Base-by-base conservation (phyloP, 306 rosid genomes). In the Canavalia ensiformis region DNA sequence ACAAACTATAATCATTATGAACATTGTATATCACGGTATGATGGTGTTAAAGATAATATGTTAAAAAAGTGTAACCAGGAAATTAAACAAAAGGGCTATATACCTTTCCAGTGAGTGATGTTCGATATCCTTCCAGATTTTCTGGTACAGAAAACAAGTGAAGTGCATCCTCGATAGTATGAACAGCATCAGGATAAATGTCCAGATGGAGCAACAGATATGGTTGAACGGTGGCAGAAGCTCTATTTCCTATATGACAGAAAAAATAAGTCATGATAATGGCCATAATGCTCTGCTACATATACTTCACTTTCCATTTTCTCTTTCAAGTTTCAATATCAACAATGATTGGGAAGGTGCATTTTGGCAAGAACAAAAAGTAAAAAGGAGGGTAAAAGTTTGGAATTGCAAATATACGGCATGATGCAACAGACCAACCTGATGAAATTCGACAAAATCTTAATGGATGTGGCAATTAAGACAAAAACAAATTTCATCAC, bases 161-260 rank as follows among this genome's bases (percentile, higher is more conserved):
- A 75, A 96, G 83, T 7, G 99, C 99, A 85, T 93, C 94, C 87
- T 93, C 97, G 52, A 96, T 93, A 0, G 94, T 88, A 50, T 74
- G 85, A 51, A 93, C 97, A 42, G 91, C 85, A 8, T 96, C 94
- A 81, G 90, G 93, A 68, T 77, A 71, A 82, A 96, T 96, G 86
- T 96, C 99, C 70, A 96, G 98, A 82, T 93, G 99, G 75, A 96
- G 96, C 87, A 92, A 75, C 35, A 86, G 88, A 89, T 75, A 96
- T 13, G 98, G 99, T 78, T 96, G 98, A 69, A 84, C 79, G 25
- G 97, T 92, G 30, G 91, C 98, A 76, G 98, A 96, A 68, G 88
- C 68, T 81, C 66, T 91, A 69, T 65, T 81, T 49, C 91, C 84
- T 75, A 73, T 71, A 62, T 4, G 34, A 67, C 74, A 82, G 25